Evolutionary conservation across 2,329 filamentous ascomycete genomes (phyloP), one percentile per base, ranked within the genome.

Genomic region (Pseudogymnoascus sp.): DNA sequence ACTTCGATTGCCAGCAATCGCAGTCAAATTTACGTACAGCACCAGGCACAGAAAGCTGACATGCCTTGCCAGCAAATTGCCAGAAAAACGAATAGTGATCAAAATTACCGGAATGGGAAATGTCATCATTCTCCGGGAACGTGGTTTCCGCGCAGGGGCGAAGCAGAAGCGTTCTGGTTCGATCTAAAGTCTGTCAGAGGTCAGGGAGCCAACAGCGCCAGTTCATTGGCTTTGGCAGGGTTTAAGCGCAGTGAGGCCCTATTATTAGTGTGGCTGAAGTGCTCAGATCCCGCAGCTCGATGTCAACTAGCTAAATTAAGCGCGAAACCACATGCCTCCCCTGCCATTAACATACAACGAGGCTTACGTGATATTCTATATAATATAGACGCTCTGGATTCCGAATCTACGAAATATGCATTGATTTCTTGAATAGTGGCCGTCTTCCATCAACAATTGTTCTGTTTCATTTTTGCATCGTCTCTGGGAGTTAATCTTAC

Each of bases 341-440:
- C n/a, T 18, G 5, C 28, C 10, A 11, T 33, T 33, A 5, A 21
- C 50, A 16, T 31, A 16, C 25, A 31, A 6, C 47, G 21, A 14
- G 28, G 10, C 50, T 35, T 56, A 35, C n/a, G 50, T 56, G 50
- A 56, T 56, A 56, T 21, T 56, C 50, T 56, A 56, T 33, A 56
- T 56, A 56, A 56, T 56, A 18, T 33, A 56, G 28, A 33, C 50
- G 50, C 28, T 35, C n/a, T 56, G 28, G n/a, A 18, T 33, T 12
- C 16, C 50, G 28, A 56, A 56, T 56, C 28, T 21, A 3, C 16
- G 11, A 33, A 56, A 33, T 56, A 56, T 33, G n/a, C 50, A 18
- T 56, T 33, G n/a, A 14, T 56, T 18, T 33, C n/a, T 56, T 56
- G 5, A 35, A 33, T 4, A 5, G n/a, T 33, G 50, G 14, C 50